These are phyloP conservation scores for Cercospora berteroae DNA, from an alignment of 2,329 filamentous ascomycete genomes.

Conservation along the genomic window DNA sequence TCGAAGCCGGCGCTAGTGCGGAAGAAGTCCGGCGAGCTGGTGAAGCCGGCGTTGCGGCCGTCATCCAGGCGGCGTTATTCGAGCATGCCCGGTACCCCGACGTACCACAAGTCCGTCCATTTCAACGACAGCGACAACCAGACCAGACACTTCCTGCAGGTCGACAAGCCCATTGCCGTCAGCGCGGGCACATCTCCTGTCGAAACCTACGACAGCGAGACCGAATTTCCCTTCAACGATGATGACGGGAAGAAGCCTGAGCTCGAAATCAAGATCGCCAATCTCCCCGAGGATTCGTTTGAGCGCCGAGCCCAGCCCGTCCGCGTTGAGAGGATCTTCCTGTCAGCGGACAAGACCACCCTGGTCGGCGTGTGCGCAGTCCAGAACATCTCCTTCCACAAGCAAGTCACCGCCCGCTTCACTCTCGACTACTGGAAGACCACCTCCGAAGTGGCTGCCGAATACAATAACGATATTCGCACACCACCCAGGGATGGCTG, in stretches of 20 bases:
- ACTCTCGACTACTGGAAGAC: conserved; percentile 99
- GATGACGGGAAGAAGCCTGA: conserved; percentile 60
- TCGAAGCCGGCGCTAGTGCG: conserved; percentile 85
- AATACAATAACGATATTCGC: conserved; percentile 77
- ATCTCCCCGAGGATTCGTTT: conserved; percentile 71
- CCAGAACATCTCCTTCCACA: conserved; percentile 85
- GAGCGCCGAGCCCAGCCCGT: conserved; percentile 65
- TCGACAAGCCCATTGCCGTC: conserved; percentile 92
- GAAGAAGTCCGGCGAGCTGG: conserved; percentile 97
- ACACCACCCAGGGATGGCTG: conserved; percentile 62
- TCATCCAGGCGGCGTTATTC: conserved; percentile 79
- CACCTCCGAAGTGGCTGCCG: conserved; percentile 87
- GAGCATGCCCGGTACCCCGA: conserved; percentile 96
- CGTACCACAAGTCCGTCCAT: conserved; percentile 95
- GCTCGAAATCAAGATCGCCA: conserved; percentile 83
- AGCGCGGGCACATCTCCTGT: conserved; percentile 90
- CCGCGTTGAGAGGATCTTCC: conserved; percentile 80
- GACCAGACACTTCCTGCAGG: conserved; percentile 90
- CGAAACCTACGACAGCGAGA: conserved; percentile 81
- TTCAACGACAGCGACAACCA: conserved; percentile 97
- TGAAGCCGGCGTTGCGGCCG: conserved; percentile 83
- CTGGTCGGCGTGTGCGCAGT: conserved; percentile 81
- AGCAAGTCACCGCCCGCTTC: conserved; percentile 85
- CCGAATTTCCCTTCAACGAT: conserved; percentile 78
- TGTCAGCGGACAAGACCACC: conserved; percentile 83